A percentile compares a stretch with the other conserved stretches of the same genome.
phyloP scores from a whole-genome alignment of 352 stramenopile species.

The Phytophthora cactorum region DNA sequence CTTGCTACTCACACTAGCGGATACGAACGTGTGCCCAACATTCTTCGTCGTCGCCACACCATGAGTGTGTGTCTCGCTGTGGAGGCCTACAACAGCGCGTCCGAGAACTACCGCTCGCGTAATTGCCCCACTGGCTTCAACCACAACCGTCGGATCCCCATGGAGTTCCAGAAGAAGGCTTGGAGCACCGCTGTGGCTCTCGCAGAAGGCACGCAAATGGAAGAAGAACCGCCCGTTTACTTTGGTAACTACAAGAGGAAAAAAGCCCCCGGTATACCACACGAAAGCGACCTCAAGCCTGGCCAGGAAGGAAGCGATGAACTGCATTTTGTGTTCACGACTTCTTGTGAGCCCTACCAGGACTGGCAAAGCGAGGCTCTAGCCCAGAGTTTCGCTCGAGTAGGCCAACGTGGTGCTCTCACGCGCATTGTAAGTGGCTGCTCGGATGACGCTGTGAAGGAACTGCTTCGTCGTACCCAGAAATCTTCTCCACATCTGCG shows the following conservation, averaged over 20 bases:
- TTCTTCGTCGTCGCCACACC: constrained; percentile 75
- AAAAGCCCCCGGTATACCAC: constrained; percentile 4
- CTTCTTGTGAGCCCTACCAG: constrained; percentile 62
- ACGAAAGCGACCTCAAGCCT: constrained; percentile 29
- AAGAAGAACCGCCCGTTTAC: constrained; percentile 39
- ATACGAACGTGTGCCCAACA: constrained; percentile 80
- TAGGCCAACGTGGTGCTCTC: constrained; percentile 62
- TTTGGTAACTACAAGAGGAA: constrained; percentile 63
- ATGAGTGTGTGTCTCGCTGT: constrained; percentile 76
- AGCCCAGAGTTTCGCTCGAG: constrained; percentile 63
- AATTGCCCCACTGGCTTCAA: constrained; percentile 77
- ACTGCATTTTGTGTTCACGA: constrained; percentile 82
- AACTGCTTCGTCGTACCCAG: constrained; percentile 41
- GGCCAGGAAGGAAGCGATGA: constrained; percentile 59
- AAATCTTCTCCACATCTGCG: constrained; percentile 51
- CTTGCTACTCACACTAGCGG: constrained; percentile 77
- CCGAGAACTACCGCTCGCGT: constrained; percentile 53
- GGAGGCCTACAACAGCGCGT: constrained; percentile 77
- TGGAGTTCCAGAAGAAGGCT: constrained; percentile 51
- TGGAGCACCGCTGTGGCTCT: constrained; percentile 61
- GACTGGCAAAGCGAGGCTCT: constrained; percentile 83
- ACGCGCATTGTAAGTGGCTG: constrained; percentile 80
- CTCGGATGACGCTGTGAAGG: constrained; percentile 44
- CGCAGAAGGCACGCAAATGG: constrained; percentile 35
- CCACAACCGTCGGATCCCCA: constrained; percentile 66